These are phyloP conservation scores for Aureobasidium sp. DNA, from an alignment of 2,329 filamentous ascomycete species.

Conservation along the genomic window DNA sequence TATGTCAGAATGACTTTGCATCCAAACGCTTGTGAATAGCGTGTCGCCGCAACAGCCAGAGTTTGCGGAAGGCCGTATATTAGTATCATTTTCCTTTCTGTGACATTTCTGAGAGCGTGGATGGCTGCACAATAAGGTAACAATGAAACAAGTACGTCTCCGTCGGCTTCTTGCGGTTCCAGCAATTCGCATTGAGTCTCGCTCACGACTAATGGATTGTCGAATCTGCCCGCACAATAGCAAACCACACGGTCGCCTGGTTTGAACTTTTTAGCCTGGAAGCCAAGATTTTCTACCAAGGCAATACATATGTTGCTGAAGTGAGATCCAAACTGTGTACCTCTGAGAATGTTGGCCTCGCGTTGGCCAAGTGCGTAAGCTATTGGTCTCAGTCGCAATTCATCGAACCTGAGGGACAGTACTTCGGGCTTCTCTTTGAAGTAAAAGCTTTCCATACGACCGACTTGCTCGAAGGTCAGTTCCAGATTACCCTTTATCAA, in stretches of 20 bases:
- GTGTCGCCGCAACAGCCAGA: neutral
- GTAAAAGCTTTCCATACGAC: neutral
- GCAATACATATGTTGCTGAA: neutral
- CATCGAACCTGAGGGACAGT: neutral
- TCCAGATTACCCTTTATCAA: neutral
- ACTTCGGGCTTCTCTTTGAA: neutral
- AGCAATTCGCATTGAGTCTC: neutral
- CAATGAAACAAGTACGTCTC: neutral
- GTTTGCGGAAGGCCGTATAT: neutral
- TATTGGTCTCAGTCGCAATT: neutral
- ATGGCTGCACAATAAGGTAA: neutral
- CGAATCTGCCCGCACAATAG: neutral
- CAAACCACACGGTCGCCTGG: neutral
- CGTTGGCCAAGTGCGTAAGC: neutral
- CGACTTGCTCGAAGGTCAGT: neutral
- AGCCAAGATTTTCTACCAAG: neutral
- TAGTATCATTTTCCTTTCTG: neutral
- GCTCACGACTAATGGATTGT: neutral
- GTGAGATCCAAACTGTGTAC: neutral
- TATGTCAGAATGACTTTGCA: neutral
- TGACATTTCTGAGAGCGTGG: neutral
- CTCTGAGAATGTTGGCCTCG: neutral
- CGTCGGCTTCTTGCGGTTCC: neutral
- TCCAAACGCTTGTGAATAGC: neutral
- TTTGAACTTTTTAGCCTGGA: neutral